Conservation (phyloP, 169 alveolate genomes). For the Pseudocohnilembus persalinus region DNA sequence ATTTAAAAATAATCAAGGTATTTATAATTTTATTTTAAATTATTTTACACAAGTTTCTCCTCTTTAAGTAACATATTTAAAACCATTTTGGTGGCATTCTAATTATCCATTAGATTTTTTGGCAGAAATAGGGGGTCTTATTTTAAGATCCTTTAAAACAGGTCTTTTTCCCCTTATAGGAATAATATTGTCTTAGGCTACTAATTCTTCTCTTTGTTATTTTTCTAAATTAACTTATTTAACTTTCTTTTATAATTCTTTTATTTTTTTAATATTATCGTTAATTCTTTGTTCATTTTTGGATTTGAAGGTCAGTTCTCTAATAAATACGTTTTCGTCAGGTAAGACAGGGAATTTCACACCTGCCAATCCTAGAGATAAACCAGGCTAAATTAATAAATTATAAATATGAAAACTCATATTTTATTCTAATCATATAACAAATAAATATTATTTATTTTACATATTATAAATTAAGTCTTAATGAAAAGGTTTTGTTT, state of each 20-base stretch:
- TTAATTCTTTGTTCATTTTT: constrained; percentile 47
- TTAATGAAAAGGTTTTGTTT: constrained; percentile 34
- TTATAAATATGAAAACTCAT: neutral
- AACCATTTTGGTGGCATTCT: constrained; percentile 80
- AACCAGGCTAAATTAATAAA: constrained; percentile 4
- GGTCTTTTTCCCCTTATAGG: constrained; percentile 61
- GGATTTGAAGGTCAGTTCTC: constrained; percentile 71
- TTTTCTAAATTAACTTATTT: constrained; percentile 62
- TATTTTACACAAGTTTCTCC: constrained; percentile 43
- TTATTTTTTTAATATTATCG: constrained; percentile 56
- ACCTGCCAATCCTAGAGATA: constrained; percentile 19
- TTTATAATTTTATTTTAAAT: too few species aligned
- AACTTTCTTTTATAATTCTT: constrained; percentile 67
- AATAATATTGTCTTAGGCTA: constrained; percentile 54
- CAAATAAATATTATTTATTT: constrained; percentile 30
- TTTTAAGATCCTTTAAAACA: constrained; percentile 57
- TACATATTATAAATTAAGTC: constrained; percentile 76
- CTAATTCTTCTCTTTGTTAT: constrained; percentile 54
- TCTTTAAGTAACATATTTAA: constrained; percentile 66
- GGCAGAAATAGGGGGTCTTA: constrained; percentile 67
- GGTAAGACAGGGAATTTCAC: constrained; percentile 61
- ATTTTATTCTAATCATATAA: neutral
- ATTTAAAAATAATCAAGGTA: too few species aligned
- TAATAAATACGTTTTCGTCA: constrained; percentile 57
- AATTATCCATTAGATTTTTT: constrained; percentile 68